Base-by-base conservation (phyloP, 2,329 filamentous ascomycete genomes). In the Arthrocladium fulminans region DNA sequence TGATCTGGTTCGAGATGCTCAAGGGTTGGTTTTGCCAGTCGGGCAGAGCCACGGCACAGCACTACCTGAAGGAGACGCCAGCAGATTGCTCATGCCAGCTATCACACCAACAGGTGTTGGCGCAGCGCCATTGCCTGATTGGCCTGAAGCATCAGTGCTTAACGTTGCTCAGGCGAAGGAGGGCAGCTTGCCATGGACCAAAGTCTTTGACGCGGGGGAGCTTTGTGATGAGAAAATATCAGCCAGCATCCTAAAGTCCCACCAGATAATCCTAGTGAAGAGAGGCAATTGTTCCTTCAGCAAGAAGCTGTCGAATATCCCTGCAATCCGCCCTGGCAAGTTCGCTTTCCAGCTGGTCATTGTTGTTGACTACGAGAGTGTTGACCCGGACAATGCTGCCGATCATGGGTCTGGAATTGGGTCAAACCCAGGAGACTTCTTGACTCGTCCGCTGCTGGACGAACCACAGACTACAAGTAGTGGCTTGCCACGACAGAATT, bases 201-300 rank as follows among this genome's bases (percentile, higher is more conserved):
- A 68, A 1, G 70, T 94, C 55, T 90, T 82, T 67, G 76, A 90
- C 17, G 30, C 32, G 15, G 48, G 25, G 13, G 77, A 81, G 8
- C 92, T 90, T 64, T 70, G 74, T 50, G 69, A 71, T n/a, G 68
- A 72, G 50, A 65, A 73, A 51, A 65, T 87, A 46, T 65, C 78
- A 10, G 57, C 71, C 1, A 64, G 70, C 6, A 65, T 81, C 2
- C 73, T 71, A 0, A 71, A 70, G 34, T 67, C 64, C 1, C 67
- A 94, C 66, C 83, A 95, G 45, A 73, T 97, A 51, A 81, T 98
- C 51, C 77, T 95, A 43, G 74, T 97, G 58, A 81, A 79, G 23
- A 81, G 92, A 4, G 90, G 92, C 32, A 81, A 80, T 1, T 98
- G 92, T 68, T 84, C 77, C 20, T 97, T 97, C 65, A 83, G 79